phyloP scores from a whole-genome alignment of 768 basidiomycete genomes.

The Amanita pseudoporphyria region DNA sequence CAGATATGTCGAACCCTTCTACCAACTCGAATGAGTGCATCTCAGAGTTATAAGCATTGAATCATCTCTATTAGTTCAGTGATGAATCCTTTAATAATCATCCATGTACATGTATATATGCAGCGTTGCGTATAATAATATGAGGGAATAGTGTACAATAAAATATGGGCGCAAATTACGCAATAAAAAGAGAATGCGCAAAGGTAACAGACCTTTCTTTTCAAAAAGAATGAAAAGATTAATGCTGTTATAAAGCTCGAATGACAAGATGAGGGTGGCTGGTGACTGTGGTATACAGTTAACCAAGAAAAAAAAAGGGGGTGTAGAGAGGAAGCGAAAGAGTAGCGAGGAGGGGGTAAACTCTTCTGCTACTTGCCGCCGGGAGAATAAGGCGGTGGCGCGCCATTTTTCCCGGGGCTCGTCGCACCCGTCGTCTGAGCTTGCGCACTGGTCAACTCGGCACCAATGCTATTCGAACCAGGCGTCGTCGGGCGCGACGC shows the following conservation, averaged over 20 bases:
- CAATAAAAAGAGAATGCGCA: not conserved
- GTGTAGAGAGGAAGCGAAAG: too few species aligned
- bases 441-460: constrained; percentile 1
- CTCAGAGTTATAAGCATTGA: not conserved
- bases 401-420: too few species aligned
- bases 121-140: not conserved
- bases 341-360: not conserved
- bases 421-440: not conserved
- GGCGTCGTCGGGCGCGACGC: constrained; percentile 55
- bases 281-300: too few species aligned
- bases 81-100: too few species aligned
- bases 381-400: not conserved
- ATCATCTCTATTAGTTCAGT: not conserved
- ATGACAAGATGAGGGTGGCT: not conserved
- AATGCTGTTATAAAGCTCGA: not conserved
- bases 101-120: not conserved
- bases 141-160: not conserved
- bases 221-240: not conserved
- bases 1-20: too few species aligned
- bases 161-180: not conserved
- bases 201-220: not conserved
- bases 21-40: too few species aligned
- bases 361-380: not conserved
- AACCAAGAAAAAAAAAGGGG: too few species aligned
- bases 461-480: constrained; percentile 18